Conservation (phyloP, 2,329 filamentous ascomycete genomes). For the Ascocoryne sarcoides region DNA sequence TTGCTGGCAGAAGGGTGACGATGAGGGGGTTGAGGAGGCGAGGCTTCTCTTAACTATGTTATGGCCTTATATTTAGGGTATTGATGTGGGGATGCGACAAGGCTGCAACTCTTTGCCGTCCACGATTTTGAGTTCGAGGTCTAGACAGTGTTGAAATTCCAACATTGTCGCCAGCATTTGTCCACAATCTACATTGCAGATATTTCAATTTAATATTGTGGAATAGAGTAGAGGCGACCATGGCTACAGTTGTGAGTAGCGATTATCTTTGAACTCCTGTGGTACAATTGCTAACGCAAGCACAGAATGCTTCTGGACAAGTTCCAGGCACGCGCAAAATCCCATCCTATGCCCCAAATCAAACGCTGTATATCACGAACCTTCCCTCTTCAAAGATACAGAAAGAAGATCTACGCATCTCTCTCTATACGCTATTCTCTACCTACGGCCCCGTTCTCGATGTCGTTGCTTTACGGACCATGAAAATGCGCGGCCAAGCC, state of each 20-base stretch:
- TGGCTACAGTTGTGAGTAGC: slow-evolving; percentile 2
- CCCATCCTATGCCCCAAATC: slow-evolving; percentile 56
- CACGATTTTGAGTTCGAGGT: neutral
- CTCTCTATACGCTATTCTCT: slow-evolving; percentile 87
- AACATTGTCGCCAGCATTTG: too few species aligned
- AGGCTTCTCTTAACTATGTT: too few species aligned
- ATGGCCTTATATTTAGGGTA: too few species aligned
- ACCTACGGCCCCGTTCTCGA: slow-evolving; percentile 91
- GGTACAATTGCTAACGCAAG: too few species aligned
- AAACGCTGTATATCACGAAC: slow-evolving; percentile 86
- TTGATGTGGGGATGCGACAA: too few species aligned
- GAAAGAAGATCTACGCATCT: slow-evolving; percentile 77
- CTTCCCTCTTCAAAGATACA: slow-evolving; percentile 79
- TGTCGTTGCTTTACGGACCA: slow-evolving; percentile 79
- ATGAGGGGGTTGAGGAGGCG: too few species aligned
- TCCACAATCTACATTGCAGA: too few species aligned
- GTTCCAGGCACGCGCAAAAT: slow-evolving; percentile 29
- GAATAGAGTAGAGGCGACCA: too few species aligned
- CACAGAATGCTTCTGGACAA: slow-evolving; percentile 25
- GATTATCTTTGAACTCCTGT: too few species aligned
- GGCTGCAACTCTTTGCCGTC: neutral
- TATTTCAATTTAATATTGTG: too few species aligned
- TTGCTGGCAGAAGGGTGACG: slow-evolving; percentile 1
- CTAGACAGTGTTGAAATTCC: too few species aligned
- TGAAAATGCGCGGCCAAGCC: slow-evolving; percentile 91